Evolutionary conservation across 352 stramenopile species (phyloP), one percentile per base, ranked within the genome.

Genomic region (Pythium myriotylum): DNA sequence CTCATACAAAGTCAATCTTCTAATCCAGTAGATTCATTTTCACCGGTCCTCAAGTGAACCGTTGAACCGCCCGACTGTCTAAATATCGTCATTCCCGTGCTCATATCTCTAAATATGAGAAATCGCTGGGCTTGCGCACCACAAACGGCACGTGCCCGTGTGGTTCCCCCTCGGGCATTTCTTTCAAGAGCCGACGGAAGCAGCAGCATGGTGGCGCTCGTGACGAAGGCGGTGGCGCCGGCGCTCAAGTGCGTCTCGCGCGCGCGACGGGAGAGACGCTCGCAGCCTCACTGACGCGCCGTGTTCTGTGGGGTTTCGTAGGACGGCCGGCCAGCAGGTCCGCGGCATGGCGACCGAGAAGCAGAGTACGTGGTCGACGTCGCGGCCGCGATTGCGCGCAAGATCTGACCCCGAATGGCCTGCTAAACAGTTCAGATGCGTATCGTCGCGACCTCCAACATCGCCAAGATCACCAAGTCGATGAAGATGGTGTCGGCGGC

Each of bases 401-500:
- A 7, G 16, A 5, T 5, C 26, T 35, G 10, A 35, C 29, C 10
- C 29, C 29, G 5, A 10, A 10, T 35, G 29, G 29, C 10, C n/a
- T 24, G 26, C 48, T 20, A 12, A 43, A 23, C 12, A 79, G 72
- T 92, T 87, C 89, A 91, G 59, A 98, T 98, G 81, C 95, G 98
- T 73, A 99, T 99, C 70, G 85, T 88, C 59, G 97, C 96, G 20
- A 99, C 97, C 32, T 98, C 97, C 67, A 99, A 99, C 89, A 99
- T 99, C 62, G 87, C 94, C 68, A 99, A 99, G 88, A 99, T 99
- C 84, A 99, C 97, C 49, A 97, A 97, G 79, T 99, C 97, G 54
- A 99, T 99, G 97, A 99, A 99, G 83, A 99, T 99, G 97, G 97
- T 99, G 76, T 99, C 96, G 59, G 97, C 97, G 43, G 96, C 97